Evolutionary conservation across 1,139 yeast species (phyloP).

Genomic region (Blastobotrys elegans): DNA sequence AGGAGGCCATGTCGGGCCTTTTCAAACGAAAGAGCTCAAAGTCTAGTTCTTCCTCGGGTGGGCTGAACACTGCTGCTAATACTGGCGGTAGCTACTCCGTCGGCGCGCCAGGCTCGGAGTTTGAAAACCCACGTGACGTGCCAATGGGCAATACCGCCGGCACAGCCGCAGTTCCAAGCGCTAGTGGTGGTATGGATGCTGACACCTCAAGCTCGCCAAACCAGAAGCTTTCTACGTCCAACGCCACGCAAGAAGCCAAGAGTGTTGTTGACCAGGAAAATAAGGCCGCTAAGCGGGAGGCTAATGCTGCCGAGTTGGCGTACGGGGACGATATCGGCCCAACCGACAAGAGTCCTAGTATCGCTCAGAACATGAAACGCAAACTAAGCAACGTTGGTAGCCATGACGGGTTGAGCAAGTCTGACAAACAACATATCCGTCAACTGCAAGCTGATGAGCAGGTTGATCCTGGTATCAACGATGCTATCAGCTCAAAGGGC

Average conservation of each 20-base stretch:
- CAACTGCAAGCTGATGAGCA: background rate
- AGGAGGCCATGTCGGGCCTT: conserved; percentile 8
- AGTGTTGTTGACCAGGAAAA: background rate
- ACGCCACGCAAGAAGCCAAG: background rate
- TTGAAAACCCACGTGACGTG: background rate
- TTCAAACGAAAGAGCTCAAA: conserved; percentile 5
- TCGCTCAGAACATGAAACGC: background rate
- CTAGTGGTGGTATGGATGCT: background rate
- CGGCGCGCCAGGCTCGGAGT: background rate
- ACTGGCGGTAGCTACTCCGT: background rate
- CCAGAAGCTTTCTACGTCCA: background rate
- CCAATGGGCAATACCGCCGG: background rate
- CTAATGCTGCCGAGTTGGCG: too few species aligned
- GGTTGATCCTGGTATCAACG: background rate
- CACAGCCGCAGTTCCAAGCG: background rate
- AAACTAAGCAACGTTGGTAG: conserved; percentile 3
- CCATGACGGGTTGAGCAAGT: background rate
- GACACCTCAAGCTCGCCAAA: background rate
- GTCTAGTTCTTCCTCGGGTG: background rate
- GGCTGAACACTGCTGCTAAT: background rate
- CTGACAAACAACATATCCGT: background rate
- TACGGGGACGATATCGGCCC: too few species aligned
- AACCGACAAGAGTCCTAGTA: background rate
- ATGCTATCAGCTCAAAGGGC: background rate
- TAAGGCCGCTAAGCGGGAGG: too few species aligned